Evolutionary conservation across 1,284 basidiomycete species (phyloP).

Genomic region (Leccinum huronense): DNA sequence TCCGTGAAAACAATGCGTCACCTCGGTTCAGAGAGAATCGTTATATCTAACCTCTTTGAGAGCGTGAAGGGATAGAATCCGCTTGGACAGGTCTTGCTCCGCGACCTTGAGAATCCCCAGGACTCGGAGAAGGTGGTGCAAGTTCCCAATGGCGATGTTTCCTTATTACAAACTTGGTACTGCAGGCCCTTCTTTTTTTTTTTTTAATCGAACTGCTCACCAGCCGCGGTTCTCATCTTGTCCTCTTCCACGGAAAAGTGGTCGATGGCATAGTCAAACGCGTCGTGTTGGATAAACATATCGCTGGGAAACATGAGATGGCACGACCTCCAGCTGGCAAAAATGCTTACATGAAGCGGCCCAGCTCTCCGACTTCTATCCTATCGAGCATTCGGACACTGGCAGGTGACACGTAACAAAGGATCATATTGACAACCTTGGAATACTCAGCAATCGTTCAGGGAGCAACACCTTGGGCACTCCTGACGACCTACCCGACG

Average conservation of each 20-base stretch:
- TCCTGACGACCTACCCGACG: conserved; percentile 76
- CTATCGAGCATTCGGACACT: conserved; percentile 9
- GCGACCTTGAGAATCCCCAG: too few species aligned
- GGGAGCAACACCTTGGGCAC: conserved; percentile 66
- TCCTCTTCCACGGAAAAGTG: conserved; percentile 78
- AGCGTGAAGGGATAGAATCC: conserved; percentile 85
- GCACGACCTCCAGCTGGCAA: background rate
- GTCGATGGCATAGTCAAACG: conserved; percentile 73
- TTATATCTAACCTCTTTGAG: conserved; percentile 75
- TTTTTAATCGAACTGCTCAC: conserved; percentile 38
- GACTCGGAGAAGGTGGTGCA: too few species aligned
- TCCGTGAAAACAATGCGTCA: conserved; percentile 82
- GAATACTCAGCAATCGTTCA: conserved; percentile 81
- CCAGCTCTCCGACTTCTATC: conserved; percentile 78
- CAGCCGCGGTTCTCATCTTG: conserved; percentile 82
- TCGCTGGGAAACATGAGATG: conserved; percentile 53
- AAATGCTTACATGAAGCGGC: conserved; percentile 71
- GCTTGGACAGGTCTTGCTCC: conserved; percentile 70
- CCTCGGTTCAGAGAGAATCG: conserved; percentile 31
- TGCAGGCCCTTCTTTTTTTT: too few species aligned
- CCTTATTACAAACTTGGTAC: too few species aligned
- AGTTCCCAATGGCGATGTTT: too few species aligned
- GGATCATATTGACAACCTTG: conserved; percentile 60
- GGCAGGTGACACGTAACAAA: background rate
- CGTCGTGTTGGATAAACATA: conserved; percentile 72